Evolutionary conservation across 345 rosid species (phyloP), one percentile per base, ranked within the genome.

Genomic region (Lagerstroemia speciosa): DNA sequence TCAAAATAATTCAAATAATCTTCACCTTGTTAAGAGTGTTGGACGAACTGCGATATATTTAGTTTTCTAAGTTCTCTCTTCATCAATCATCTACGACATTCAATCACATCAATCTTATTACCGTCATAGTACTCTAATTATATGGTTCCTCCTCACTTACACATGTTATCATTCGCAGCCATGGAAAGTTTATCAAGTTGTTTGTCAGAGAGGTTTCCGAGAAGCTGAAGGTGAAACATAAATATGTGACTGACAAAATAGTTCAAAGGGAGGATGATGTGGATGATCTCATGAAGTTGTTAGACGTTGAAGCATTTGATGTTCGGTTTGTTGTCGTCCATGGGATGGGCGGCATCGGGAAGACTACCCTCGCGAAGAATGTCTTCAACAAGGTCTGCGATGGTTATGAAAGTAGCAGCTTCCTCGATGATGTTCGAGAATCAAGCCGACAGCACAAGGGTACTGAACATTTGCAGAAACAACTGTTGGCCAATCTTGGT

Each of bases 301-400:
- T 67, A 32, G 15, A 29, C 30, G 0, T 46, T 19, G 69, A 33
- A 46, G 14, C 3, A 2, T 17, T 19, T 45, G 27, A 48, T 46
- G 69, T 67, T 3, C 69, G 30, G 17, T 29, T 46, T 46, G 46
- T 67, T 1, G 38, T 32, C 20, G 46, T 67, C 20, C 36, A 67
- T 0, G 61, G 60, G 19, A 67, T 48, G 53, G 69, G 52, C 22
- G 67, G 67, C 6, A 38, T 65, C 6, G 52, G 60, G 17, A 66
- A 66, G 29, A 66, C 41, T 0, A 66, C 69, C 11, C 9, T 66
- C 0, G 69, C 40, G 0, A 6, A 66, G 27, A 0, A 11, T 2
- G 17, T 66, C 16, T 66, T 45, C 60, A 66, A 0, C 2, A 4
- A 46, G n/a, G 16, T 66, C 6, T 41, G 3, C 26, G 19, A 30